Base-by-base conservation (phyloP, 106 monocot species). In the Allium sativum region DNA sequence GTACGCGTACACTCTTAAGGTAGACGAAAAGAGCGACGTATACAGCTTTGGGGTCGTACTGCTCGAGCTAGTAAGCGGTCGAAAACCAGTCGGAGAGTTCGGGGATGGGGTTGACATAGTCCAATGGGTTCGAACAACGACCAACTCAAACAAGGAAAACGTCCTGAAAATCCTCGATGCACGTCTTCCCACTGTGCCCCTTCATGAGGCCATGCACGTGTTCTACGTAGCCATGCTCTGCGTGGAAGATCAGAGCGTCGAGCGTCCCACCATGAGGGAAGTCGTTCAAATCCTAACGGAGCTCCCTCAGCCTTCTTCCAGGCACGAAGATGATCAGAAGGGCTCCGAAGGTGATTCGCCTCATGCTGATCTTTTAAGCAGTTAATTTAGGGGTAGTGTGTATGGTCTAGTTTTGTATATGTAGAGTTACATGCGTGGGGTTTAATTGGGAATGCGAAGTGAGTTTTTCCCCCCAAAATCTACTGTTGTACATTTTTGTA, bases 11-110 rank as follows among this genome's bases (percentile, higher is more conserved):
- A 92, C 92, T 0, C 79, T 92, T 41, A 87, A 83, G 68, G 92
- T 92, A 62, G 92, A 92, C 62, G 92, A 92, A 72, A 92, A 92
- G 78, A 92, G 87, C 68, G 92, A 92, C 13, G 92, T 92, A 8
- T 92, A 92, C 74, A 92, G 92, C 72, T 92, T 84, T 40, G 92
- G 92, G 0, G 92, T 92, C 12, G 92, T 92, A 15, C 63, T 92
- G 9, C 77, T 92, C 0, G 92, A 92, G 69, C 81, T 92, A 13
- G 66, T 92, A 17, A 71, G 75, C 1, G 92, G 92, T 12, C 58
- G 76, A 51, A 92, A 77, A 41, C 92, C 92, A 3, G 92, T 92
- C 0, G 92, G 92, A 8, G 92, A 92, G 56, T 92, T 92, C 22
- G 92, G 92, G 1, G 92, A 92, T 50, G 92, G 92, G 0, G 87